Evolutionary conservation across 2,329 filamentous ascomycete genomes (phyloP).

Genomic region (Cytospora chrysosperma): DNA sequence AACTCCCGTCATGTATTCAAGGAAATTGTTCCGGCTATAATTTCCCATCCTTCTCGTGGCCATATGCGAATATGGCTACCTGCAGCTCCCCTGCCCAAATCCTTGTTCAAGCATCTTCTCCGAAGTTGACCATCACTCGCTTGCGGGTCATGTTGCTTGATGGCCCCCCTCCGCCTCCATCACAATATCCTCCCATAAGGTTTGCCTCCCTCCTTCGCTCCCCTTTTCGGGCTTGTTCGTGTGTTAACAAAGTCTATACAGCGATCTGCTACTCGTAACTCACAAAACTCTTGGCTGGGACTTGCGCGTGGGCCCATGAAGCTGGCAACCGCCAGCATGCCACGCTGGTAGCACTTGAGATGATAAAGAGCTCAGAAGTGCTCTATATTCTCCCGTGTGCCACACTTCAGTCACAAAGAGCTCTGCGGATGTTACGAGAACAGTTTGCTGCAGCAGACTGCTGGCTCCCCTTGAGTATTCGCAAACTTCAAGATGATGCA

Average conservation of each 20-base stretch:
- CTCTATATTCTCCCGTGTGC: background rate
- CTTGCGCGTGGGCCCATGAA: background rate
- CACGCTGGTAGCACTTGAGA: background rate
- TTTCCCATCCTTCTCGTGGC: background rate
- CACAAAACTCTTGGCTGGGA: background rate
- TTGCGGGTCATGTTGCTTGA: background rate
- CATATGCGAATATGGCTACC: background rate
- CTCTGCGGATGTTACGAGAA: background rate
- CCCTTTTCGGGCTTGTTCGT: background rate
- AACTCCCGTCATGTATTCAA: background rate
- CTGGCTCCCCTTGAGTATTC: background rate
- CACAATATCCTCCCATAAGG: background rate
- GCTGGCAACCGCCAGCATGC: background rate
- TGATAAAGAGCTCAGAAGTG: background rate
- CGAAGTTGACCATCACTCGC: background rate
- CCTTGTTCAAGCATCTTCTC: background rate
- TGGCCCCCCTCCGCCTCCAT: background rate
- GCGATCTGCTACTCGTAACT: background rate
- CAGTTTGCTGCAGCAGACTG: background rate
- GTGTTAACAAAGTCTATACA: background rate
- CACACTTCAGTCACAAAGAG: background rate
- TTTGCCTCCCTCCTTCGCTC: background rate
- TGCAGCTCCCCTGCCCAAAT: background rate
- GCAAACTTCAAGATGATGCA: background rate
- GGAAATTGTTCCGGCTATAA: background rate